phyloP scores from a whole-genome alignment of 768 basidiomycete genomes.

The Phlebiopsis gigantea region DNA sequence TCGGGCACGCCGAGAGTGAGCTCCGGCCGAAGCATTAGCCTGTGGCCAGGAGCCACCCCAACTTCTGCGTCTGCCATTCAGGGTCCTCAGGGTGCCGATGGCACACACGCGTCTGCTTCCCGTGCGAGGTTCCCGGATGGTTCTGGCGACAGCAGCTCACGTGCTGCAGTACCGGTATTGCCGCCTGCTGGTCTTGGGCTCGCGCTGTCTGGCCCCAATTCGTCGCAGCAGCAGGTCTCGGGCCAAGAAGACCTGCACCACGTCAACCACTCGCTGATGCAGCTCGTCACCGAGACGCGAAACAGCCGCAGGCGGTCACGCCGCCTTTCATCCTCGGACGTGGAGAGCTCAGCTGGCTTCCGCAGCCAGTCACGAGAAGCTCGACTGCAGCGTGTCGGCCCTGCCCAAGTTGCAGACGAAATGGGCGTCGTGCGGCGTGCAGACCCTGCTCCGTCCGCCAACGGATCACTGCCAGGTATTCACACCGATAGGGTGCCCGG shows the following conservation, averaged over 20 bases:
- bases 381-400: background rate
- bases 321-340: background rate
- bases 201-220: background rate
- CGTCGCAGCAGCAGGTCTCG: background rate
- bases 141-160: background rate
- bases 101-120: background rate
- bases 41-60: conserved; percentile 1
- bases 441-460: background rate
- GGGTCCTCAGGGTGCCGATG: background rate
- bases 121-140: background rate
- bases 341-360: background rate
- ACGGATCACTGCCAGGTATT: background rate
- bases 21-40: background rate
- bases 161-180: background rate
- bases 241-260: conserved; percentile 7
- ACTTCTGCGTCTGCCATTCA: background rate
- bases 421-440: background rate
- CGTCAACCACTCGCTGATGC: conserved; percentile 8
- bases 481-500: conserved; percentile 6
- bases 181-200: background rate
- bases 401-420: background rate
- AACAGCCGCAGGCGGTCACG: conserved; percentile 8
- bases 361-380: background rate
- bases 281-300: conserved; percentile 4
- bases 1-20: conserved; percentile 1